Conservation (phyloP, 2,329 filamentous ascomycete genomes). For the Arthrobotrys entomopaga region DNA sequence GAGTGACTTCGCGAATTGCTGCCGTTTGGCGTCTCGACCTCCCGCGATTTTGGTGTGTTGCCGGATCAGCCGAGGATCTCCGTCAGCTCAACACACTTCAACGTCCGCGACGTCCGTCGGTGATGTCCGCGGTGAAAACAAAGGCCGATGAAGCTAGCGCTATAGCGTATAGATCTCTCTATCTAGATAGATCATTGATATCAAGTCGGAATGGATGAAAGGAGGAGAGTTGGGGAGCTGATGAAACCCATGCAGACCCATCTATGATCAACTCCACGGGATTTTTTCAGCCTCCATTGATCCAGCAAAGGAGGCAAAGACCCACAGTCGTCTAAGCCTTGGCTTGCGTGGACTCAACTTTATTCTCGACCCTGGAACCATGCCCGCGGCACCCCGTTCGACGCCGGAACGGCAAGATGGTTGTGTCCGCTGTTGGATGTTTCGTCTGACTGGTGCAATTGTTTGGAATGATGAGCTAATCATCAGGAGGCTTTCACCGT, state of each 20-base stretch:
- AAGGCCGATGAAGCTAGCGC: too few species aligned
- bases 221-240: conserved; percentile 1
- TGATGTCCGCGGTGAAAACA: background rate
- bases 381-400: too few species aligned
- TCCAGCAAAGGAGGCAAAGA: conserved; percentile 12
- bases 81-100: background rate
- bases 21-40: background rate
- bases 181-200: too few species aligned
- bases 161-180: too few species aligned
- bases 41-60: conserved; percentile 10
- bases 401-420: background rate
- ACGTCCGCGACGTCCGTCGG: too few species aligned
- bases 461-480: background rate
- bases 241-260: too few species aligned
- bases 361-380: conserved; percentile 30
- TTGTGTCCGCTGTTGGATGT: background rate
- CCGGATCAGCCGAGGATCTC: background rate
- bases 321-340: conserved; percentile 35
- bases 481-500: too few species aligned
- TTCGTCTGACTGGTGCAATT: background rate
- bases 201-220: too few species aligned
- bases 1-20: conserved; percentile 18
- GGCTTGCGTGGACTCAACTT: conserved; percentile 38
- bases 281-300: conserved; percentile 18
- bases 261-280: background rate